phyloP scores from a whole-genome alignment of 106 monocot genomes.

The Hemerocallis citrina region DNA sequence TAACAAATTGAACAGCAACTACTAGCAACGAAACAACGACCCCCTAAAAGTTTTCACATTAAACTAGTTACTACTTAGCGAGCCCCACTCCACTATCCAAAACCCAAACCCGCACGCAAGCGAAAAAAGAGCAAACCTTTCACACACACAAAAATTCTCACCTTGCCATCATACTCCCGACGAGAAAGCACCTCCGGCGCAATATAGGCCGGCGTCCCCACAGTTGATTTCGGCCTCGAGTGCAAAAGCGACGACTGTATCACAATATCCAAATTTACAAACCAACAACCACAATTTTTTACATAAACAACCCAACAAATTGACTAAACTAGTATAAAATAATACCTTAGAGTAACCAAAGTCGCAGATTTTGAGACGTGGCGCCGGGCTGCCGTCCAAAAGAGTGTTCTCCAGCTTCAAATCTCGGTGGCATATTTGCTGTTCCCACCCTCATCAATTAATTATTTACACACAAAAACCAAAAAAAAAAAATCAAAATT shows the following conservation, averaged over 20 bases:
- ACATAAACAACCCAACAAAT: not conserved
- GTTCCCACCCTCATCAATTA: constrained; percentile 2
- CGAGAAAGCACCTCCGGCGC: constrained; percentile 80
- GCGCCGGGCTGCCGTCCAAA: constrained; percentile 74
- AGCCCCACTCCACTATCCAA: not conserved
- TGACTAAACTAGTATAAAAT: not conserved
- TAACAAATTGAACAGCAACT: no score
- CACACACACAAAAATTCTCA: constrained; percentile 7
- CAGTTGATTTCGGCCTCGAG: constrained; percentile 77
- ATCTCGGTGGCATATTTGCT: constrained; percentile 94
- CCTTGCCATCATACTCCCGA: constrained; percentile 86
- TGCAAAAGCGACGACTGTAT: constrained; percentile 69
- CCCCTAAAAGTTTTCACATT: no score
- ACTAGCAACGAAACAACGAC: no score
- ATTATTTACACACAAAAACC: not conserved
- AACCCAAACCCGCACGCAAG: constrained; percentile 4
- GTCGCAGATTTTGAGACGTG: constrained; percentile 89
- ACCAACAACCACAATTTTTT: not conserved
- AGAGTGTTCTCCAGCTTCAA: constrained; percentile 89
- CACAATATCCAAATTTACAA: constrained; percentile 1
- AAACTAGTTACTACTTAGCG: no score
- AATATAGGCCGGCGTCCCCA: constrained; percentile 92
- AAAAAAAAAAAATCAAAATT: not conserved
- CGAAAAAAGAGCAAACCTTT: not conserved
- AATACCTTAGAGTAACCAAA: constrained; percentile 88